These are phyloP conservation scores for Phytopythium ostracodes DNA, from an alignment of 352 stramenopile genomes.

Conservation along the genomic window DNA sequence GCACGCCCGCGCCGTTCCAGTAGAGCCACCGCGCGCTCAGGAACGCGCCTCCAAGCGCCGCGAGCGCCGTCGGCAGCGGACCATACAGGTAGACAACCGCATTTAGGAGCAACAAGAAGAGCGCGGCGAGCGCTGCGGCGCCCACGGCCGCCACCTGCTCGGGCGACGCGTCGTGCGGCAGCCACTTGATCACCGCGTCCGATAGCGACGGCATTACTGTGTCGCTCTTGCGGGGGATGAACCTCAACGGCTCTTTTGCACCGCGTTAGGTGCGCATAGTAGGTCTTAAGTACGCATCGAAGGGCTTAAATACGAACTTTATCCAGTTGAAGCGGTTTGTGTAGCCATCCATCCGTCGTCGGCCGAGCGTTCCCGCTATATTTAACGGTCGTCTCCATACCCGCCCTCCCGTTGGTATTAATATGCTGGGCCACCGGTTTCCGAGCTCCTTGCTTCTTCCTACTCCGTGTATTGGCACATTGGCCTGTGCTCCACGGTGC, in stretches of 20 bases:
- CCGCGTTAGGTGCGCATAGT: background rate
- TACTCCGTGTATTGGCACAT: background rate
- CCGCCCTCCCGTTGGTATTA: background rate
- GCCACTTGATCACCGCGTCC: slow-evolving; percentile 19
- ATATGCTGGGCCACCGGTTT: background rate
- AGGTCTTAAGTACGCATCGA: background rate
- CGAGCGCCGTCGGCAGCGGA: slow-evolving; percentile 8
- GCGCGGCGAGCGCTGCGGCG: slow-evolving; percentile 4
- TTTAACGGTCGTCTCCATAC: background rate
- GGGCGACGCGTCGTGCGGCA: slow-evolving; percentile 42
- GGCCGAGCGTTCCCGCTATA: background rate
- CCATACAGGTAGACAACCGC: slow-evolving; percentile 27
- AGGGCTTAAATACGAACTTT: slow-evolving; percentile 3
- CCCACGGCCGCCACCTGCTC: slow-evolving; percentile 20
- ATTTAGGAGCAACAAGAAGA: slow-evolving; percentile 10
- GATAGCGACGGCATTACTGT: slow-evolving; percentile 17
- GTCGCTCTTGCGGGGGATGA: too few species aligned
- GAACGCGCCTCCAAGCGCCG: slow-evolving; percentile 17
- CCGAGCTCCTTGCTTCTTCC: background rate
- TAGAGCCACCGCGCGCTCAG: slow-evolving; percentile 46
- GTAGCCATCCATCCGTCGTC: background rate
- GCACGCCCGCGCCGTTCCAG: slow-evolving; percentile 57
- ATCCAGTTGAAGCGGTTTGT: background rate
- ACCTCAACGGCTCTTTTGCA: too few species aligned
- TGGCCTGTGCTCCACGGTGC: background rate